Percentiles rank a stretch among this genome's conserved stretches.
These are phyloP conservation scores for Saccharomycopsis lassenensis DNA, from an alignment of 805 yeast genomes.

Conservation along the genomic window DNA sequence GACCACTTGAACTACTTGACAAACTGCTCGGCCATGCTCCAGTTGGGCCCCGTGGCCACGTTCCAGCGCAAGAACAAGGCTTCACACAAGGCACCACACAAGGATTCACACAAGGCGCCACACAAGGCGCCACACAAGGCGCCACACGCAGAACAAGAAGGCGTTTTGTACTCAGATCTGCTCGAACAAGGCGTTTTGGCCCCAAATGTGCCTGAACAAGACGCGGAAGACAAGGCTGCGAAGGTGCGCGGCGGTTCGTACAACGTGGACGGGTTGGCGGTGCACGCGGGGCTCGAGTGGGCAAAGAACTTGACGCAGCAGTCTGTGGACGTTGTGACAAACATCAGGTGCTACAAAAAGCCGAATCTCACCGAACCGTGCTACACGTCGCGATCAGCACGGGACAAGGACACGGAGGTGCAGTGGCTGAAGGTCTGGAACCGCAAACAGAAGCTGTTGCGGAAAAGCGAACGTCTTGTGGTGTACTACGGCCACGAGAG, in stretches of 20 bases:
- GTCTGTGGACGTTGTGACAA: slow-evolving; percentile 50
- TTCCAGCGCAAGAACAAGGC: no score
- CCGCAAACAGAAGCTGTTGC: slow-evolving; percentile 26
- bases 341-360: slow-evolving; percentile 58
- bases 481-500: slow-evolving; percentile 91
- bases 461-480: slow-evolving; percentile 19
- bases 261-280: slow-evolving; percentile 57
- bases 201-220: slow-evolving; percentile 13
- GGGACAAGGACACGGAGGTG: slow-evolving; percentile 22
- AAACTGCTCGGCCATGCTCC: slow-evolving; percentile 51
- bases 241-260: no score
- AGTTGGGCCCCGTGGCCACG: slow-evolving; percentile 50
- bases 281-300: slow-evolving; percentile 79
- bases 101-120: slow-evolving; percentile 26
- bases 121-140: no score
- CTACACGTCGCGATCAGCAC: slow-evolving; percentile 17
- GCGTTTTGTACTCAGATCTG: no score
- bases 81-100: slow-evolving; percentile 20
- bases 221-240: background rate
- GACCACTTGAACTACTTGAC: slow-evolving; percentile 52
- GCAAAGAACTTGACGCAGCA: slow-evolving; percentile 35
- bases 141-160: no score
- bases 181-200: slow-evolving; percentile 19
- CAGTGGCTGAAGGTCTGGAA: slow-evolving; percentile 56
- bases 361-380: slow-evolving; percentile 42